Conservation (phyloP, 495 filamentous ascomycete genomes). For the Daldinia decipiens region DNA sequence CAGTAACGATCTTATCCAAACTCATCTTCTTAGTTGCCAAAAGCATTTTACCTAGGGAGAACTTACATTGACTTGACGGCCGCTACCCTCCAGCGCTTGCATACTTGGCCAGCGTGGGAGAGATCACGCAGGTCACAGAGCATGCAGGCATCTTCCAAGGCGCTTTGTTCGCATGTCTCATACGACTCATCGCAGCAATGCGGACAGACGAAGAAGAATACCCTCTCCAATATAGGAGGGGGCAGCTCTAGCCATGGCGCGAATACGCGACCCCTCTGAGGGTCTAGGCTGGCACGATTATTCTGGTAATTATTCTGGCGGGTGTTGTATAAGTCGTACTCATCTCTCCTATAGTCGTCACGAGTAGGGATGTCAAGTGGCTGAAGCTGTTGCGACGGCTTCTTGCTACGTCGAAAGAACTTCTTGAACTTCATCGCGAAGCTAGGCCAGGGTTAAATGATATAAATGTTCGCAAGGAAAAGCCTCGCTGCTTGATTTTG, state of each 20-base stretch:
- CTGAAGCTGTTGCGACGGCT: constrained; percentile 44
- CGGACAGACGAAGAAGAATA: constrained; percentile 86
- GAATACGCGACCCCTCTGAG: constrained; percentile 38
- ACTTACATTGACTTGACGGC: constrained; percentile 70
- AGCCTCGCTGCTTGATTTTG: constrained; percentile 6
- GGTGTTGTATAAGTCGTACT: constrained; percentile 42
- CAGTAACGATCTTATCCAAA: constrained; percentile 11
- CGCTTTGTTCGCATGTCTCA: constrained; percentile 82
- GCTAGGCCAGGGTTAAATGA: not conserved
- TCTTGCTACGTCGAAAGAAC: constrained; percentile 55
- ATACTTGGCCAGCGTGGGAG: constrained; percentile 78
- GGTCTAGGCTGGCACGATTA: constrained; percentile 28
- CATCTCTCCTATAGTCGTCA: constrained; percentile 42
- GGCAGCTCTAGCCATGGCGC: constrained; percentile 64
- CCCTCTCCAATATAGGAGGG: constrained; percentile 69
- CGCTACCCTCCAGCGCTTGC: constrained; percentile 72
- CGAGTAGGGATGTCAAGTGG: constrained; percentile 26
- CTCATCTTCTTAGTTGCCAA: not conserved
- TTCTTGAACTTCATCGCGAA: constrained; percentile 51
- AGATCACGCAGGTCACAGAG: constrained; percentile 95
- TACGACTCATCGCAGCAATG: constrained; percentile 81
- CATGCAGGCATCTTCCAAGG: constrained; percentile 88
- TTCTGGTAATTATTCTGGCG: constrained; percentile 17
- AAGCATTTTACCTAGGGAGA: constrained; percentile 1
- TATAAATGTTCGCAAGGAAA: constrained; percentile 2